A percentile compares a stretch with the other conserved stretches of the same genome.
Conservation (phyloP, 2,329 filamentous ascomycete genomes). For the Camptophora hylomeconis region DNA sequence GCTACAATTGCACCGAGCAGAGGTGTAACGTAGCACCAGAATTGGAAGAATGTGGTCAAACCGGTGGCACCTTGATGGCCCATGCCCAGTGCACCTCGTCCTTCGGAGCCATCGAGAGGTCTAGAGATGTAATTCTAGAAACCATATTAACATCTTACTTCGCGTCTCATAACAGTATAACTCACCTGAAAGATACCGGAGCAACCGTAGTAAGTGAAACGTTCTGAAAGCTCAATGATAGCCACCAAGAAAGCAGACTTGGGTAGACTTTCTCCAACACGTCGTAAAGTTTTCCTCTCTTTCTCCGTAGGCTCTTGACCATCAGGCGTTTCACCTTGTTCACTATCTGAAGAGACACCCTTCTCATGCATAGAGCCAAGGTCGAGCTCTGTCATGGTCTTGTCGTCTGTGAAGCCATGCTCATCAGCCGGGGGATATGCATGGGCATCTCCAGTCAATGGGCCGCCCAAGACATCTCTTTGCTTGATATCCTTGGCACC, state of each 20-base stretch:
- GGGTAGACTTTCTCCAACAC: constrained; percentile 7
- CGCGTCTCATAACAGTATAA: constrained; percentile 42
- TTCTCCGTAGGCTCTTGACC: constrained; percentile 6
- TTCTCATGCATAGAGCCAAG: too few relatives aligned
- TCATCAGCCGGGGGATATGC: constrained; percentile 30
- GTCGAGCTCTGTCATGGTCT: constrained; percentile 34
- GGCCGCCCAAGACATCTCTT: constrained; percentile 3
- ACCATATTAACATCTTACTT: constrained; percentile 44
- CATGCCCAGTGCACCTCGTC: constrained; percentile 29
- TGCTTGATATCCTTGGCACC: constrained; percentile 2
- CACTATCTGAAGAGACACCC: constrained; percentile 24
- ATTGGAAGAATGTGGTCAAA: constrained; percentile 39
- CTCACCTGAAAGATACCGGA: constrained; percentile 44
- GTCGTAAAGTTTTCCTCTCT: constrained; percentile 4
- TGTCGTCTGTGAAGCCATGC: constrained; percentile 42
- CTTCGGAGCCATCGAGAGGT: constrained; percentile 26
- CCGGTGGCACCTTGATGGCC: constrained; percentile 35
- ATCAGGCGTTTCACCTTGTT: constrained; percentile 3
- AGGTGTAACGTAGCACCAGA: constrained; percentile 46
- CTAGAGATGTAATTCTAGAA: constrained; percentile 44
- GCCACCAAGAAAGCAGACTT: constrained; percentile 8
- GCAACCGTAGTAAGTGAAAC: constrained; percentile 23
- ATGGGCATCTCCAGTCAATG: constrained; percentile 3
- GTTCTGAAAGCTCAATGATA: constrained; percentile 12
- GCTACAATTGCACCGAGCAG: constrained; percentile 46